These are phyloP conservation scores for Silene conica DNA, from an alignment of 148 eudicot genomes.

Conservation along the genomic window DNA sequence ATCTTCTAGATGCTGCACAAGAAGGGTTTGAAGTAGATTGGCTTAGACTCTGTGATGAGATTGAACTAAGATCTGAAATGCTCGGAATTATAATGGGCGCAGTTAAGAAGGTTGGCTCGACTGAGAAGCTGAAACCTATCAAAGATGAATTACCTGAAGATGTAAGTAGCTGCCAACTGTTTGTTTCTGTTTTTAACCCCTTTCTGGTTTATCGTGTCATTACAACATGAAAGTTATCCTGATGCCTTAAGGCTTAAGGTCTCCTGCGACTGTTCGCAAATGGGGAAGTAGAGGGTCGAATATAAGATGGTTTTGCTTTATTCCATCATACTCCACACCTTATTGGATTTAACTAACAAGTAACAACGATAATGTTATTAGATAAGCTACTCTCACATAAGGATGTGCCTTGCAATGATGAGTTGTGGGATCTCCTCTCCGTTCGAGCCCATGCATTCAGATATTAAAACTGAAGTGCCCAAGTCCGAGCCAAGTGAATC, in stretches of 20 bases:
- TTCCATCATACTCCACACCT: no score
- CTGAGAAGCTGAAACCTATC: slow-evolving; percentile 68
- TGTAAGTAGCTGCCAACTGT: slow-evolving; percentile 33
- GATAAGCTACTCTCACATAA: slow-evolving; percentile 60
- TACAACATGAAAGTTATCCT: not conserved
- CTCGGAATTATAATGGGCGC: slow-evolving; percentile 35
- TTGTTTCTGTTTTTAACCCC: not conserved
- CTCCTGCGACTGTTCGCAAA: no score
- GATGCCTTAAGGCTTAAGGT: no score
- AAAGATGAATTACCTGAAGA: slow-evolving; percentile 76
- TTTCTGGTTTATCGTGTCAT: not conserved
- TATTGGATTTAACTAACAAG: not conserved
- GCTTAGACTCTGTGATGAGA: slow-evolving; percentile 58
- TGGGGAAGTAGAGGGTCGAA: no score
- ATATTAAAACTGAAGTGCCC: no score
- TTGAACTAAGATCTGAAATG: slow-evolving; percentile 48
- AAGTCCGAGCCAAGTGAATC: slow-evolving; percentile 18
- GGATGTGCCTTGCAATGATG: slow-evolving; percentile 46
- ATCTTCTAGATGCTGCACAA: slow-evolving; percentile 66
- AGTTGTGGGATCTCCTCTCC: slow-evolving; percentile 45
- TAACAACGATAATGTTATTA: slow-evolving; percentile 19
- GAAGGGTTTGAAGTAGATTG: slow-evolving; percentile 66
- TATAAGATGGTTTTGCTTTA: no score
- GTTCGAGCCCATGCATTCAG: slow-evolving; percentile 22
- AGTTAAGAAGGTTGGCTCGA: slow-evolving; percentile 60